Base-by-base conservation (phyloP, 495 filamentous ascomycete genomes). In the Hypoxylon trugodes region DNA sequence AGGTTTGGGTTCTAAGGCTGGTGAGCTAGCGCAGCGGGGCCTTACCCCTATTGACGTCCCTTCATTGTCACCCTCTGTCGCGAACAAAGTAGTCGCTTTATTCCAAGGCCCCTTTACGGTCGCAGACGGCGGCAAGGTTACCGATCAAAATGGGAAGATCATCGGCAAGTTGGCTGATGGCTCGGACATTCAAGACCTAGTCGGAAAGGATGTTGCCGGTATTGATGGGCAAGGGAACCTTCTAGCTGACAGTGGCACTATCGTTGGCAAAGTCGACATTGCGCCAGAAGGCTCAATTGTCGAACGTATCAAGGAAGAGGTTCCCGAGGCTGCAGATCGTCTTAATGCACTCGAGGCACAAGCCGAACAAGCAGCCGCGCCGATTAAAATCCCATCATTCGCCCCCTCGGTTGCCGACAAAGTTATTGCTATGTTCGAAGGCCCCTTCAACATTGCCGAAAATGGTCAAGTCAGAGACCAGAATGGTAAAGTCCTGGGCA, bases 201-300 rank as follows among this genome's bases (percentile, higher is more conserved):
- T 95, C 48, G 91, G 91, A 19, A 80, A 85, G 59, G 79, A 95
- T 18, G 76, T 88, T 10, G 85, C 91, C 50, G 92, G 92, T 15
- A 90, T 95, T 35, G 92, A 95, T 65, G 82, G 88, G 37, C 89
- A 96, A 68, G 92, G 92, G 10, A 91, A 95, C 61, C 87, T 96
- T 37, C 74, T 92, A 24, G 91, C 92, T 66, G 88, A 86, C 64
- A 86, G 84, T 49, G 92, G 91, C 40, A 92, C 90, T 65, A 84
- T 91, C 24, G 86, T 92, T 69, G 92, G 92, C 50, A 87, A 87
- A 62, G 86, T 87, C 8, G 88, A 92, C 71, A 82, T 93, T 25
- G 87, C 92, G 25, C 82, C 89, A 6, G 90, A 90, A 32, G 85
- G 83, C n/a, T 73, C 70, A 26, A 86, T 90, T 66, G 79, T 85